These are phyloP conservation scores for Rehmannia glutinosa DNA, from an alignment of 257 asterid genomes.

Conservation along the genomic window DNA sequence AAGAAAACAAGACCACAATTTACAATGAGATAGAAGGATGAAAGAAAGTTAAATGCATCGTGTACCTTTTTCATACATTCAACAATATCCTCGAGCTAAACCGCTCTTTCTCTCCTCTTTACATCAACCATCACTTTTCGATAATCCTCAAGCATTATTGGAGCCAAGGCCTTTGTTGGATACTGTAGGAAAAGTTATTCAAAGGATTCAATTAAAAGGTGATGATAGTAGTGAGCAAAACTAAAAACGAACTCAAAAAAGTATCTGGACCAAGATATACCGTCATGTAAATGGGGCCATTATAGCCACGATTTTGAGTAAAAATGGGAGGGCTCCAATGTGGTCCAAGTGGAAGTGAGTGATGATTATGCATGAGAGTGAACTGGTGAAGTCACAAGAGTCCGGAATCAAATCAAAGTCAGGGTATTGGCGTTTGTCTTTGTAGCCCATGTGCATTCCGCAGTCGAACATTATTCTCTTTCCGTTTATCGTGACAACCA, in stretches of 20 bases:
- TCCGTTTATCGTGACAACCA: slow-evolving; percentile 67
- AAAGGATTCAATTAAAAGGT: neutral
- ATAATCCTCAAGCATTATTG: slow-evolving; percentile 83
- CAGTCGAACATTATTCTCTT: slow-evolving; percentile 94
- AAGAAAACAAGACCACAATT: neutral
- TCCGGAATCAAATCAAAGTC: slow-evolving; percentile 63
- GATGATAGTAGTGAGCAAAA: neutral
- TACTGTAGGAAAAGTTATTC: slow-evolving; percentile 40
- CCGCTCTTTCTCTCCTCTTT: slow-evolving; percentile 78
- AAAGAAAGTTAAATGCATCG: neutral
- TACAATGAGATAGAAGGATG: neutral
- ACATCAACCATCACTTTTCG: slow-evolving; percentile 81
- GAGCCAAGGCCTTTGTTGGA: slow-evolving; percentile 96
- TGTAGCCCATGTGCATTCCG: slow-evolving; percentile 93
- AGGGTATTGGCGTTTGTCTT: slow-evolving; percentile 66
- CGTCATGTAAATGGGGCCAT: slow-evolving; percentile 98
- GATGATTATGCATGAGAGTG: slow-evolving; percentile 73
- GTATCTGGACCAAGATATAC: slow-evolving; percentile 29
- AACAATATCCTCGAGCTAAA: slow-evolving; percentile 67
- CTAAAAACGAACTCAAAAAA: neutral
- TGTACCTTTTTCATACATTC: slow-evolving; percentile 81
- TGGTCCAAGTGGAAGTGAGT: slow-evolving; percentile 97
- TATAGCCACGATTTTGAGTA: slow-evolving; percentile 90
- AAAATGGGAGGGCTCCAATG: slow-evolving; percentile 95
- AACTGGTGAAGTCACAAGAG: slow-evolving; percentile 45